Base-by-base conservation (phyloP, 805 yeast genomes). In the Pichia exigua region DNA sequence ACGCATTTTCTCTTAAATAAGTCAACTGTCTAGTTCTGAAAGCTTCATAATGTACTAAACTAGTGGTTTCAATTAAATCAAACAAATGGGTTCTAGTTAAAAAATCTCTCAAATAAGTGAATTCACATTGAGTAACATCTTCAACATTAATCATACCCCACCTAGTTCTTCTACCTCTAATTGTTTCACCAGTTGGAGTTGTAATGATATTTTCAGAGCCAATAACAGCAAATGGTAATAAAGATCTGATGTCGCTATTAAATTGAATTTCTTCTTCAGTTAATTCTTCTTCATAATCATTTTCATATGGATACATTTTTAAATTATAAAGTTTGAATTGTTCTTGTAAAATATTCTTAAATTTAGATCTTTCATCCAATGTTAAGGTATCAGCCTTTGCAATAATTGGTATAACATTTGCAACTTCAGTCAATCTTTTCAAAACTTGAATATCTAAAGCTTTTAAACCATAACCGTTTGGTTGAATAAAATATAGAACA, bases 91-190 rank as follows among this genome's bases (percentile, higher is more conserved):
- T 89, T 73, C 97, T 83, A 45, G 96, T 89, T 64, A 94, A 79
- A 69, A 94, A 94, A 68, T 89, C 96, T 72, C 97, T 82, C 65
- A 94, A 81, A 61, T 88, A 90, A 40, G 89, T 88, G 75, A 94
- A 94, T 73, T 94, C 99, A 71, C 97, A 90, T 71, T 94, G 98
- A 50, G 85, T 80, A 49, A 88, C 90, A 71, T 94, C 96, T 72
- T 91, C 97, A 55, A 94, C 88, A 68, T 90, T 87, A 63, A 92
- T 85, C 18, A 85, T 77, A 24, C 97, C 97, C 96, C 97, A 92
- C 65, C 85, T 83, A 51, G 95, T 90, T 72, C 87, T 83, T 72
- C 98, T 83, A 47, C 97, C 97, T 62, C 92, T 85, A 45, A 90
- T 86, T 26, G 77, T 72, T 62, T 84, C 87, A 43, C 96, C 97